Evolutionary conservation across 2,329 filamentous ascomycete genomes (phyloP).

Genomic region (Paecilomyces fulvus): DNA sequence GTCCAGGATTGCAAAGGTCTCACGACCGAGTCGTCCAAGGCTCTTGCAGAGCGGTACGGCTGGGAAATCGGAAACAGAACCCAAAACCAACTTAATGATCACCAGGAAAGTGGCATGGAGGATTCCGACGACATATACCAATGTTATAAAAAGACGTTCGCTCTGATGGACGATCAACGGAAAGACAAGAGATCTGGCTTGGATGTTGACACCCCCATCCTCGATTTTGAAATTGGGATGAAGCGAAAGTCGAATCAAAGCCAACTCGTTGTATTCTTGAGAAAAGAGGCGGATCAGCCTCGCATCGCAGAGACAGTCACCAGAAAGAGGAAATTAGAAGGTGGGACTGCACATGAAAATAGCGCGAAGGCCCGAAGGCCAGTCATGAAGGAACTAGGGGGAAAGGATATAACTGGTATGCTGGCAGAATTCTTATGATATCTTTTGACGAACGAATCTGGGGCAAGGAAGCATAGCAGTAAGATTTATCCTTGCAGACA

Average conservation of each 20-base stretch:
- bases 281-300: neutral
- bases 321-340: slow-evolving; percentile 2
- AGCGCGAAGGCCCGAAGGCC: slow-evolving; percentile 7
- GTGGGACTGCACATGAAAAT: neutral
- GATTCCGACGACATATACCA: slow-evolving; percentile 9
- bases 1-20: slow-evolving; percentile 23
- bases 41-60: slow-evolving; percentile 14
- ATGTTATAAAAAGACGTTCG: slow-evolving; percentile 9
- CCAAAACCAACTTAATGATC: neutral
- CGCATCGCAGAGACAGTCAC: slow-evolving; percentile 1
- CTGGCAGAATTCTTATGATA: slow-evolving; percentile 22
- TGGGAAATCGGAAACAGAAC: slow-evolving; percentile 15
- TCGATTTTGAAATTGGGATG: slow-evolving; percentile 18
- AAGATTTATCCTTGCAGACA: neutral
- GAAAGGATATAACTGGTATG: slow-evolving; percentile 18
- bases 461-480: neutral
- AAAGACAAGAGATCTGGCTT: neutral
- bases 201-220: slow-evolving; percentile 9
- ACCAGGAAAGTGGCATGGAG: neutral
- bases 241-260: slow-evolving; percentile 1
- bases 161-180: neutral
- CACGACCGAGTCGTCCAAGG: slow-evolving; percentile 11
- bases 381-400: slow-evolving; percentile 17
- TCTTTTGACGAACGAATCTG: neutral
- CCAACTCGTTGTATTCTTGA: slow-evolving; percentile 4